Conservation (phyloP, 169 alveolate genomes). For the Amoebophrya sp. region DNA sequence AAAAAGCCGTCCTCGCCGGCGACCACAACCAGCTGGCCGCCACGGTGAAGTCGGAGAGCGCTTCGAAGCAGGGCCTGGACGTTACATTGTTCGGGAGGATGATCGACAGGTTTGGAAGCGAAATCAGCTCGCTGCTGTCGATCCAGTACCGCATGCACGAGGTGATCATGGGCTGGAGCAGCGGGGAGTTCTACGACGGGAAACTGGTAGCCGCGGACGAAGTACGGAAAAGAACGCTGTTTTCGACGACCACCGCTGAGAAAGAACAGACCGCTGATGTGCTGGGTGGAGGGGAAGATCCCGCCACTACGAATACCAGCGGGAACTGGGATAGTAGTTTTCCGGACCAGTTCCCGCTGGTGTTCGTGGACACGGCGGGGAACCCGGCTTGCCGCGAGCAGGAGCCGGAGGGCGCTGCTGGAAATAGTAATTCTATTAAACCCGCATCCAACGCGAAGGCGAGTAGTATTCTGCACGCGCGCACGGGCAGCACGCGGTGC, state of each 20-base stretch:
- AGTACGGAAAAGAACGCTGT: too few species aligned
- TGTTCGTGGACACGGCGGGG: background rate
- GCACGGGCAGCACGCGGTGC: background rate
- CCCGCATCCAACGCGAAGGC: background rate
- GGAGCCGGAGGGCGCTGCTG: too few species aligned
- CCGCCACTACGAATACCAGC: too few species aligned
- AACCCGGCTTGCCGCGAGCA: background rate
- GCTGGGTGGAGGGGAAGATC: too few species aligned
- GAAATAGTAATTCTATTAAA: too few species aligned
- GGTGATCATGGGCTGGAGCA: slow-evolving; percentile 34
- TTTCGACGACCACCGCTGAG: too few species aligned
- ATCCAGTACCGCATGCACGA: slow-evolving; percentile 31
- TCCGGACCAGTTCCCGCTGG: background rate
- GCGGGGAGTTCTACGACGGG: slow-evolving; percentile 18
- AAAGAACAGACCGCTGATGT: too few species aligned
- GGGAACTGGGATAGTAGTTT: background rate
- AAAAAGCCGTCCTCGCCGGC: slow-evolving; percentile 28
- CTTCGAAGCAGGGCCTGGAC: slow-evolving; percentile 26
- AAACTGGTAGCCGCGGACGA: slow-evolving; percentile 19
- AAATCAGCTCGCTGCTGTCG: slow-evolving; percentile 18
- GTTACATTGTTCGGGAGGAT: slow-evolving; percentile 31
- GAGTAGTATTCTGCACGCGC: background rate
- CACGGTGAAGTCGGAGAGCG: slow-evolving; percentile 22
- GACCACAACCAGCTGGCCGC: slow-evolving; percentile 38
- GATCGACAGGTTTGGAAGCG: slow-evolving; percentile 19